phyloP scores from a whole-genome alignment of 2,329 filamentous ascomycete genomes.

The Trichoderma endophyticum region DNA sequence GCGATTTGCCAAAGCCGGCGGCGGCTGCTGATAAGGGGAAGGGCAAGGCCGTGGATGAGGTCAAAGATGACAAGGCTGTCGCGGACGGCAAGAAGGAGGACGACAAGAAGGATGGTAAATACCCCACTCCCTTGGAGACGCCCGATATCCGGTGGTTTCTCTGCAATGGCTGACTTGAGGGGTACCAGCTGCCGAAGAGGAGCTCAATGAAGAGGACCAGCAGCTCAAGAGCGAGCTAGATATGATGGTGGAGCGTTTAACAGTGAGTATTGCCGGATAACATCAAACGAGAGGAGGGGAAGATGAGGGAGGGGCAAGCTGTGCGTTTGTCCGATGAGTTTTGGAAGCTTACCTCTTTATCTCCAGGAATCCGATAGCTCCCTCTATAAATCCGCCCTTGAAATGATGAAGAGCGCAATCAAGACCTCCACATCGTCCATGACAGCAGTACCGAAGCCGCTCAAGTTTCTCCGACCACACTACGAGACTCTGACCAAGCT shows the following conservation, averaged over 20 bases:
- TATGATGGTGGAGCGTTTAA: conserved; percentile 94
- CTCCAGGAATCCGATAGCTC: conserved; percentile 75
- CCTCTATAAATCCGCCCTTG: conserved; percentile 87
- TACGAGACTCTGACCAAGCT: conserved; percentile 85
- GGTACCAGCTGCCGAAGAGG: conserved; percentile 57
- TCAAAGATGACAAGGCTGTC: conserved; percentile 66
- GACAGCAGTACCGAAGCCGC: conserved; percentile 96
- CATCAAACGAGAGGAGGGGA: neutral
- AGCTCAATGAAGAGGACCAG: conserved; percentile 96
- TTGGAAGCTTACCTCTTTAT: neutral
- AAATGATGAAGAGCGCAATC: conserved; percentile 97
- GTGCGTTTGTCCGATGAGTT: neutral
- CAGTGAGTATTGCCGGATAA: conserved; percentile 50
- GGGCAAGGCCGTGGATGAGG: conserved; percentile 77
- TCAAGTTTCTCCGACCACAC: conserved; percentile 96
- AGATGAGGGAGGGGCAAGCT: neutral
- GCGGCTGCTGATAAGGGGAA: conserved; percentile 76
- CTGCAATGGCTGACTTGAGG: neutral
- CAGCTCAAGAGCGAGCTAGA: conserved; percentile 97
- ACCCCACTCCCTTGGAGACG: conserved; percentile 19
- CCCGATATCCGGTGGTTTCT: neutral
- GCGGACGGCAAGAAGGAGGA: conserved; percentile 77
- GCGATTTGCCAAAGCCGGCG: conserved; percentile 75
- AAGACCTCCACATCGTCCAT: conserved; percentile 99
- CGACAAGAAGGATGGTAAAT: conserved; percentile 51